Percentiles rank a stretch among this genome's conserved stretches.
These are phyloP conservation scores for Tulasnella calospora DNA, from an alignment of 768 basidiomycete genomes.

Conservation along the genomic window DNA sequence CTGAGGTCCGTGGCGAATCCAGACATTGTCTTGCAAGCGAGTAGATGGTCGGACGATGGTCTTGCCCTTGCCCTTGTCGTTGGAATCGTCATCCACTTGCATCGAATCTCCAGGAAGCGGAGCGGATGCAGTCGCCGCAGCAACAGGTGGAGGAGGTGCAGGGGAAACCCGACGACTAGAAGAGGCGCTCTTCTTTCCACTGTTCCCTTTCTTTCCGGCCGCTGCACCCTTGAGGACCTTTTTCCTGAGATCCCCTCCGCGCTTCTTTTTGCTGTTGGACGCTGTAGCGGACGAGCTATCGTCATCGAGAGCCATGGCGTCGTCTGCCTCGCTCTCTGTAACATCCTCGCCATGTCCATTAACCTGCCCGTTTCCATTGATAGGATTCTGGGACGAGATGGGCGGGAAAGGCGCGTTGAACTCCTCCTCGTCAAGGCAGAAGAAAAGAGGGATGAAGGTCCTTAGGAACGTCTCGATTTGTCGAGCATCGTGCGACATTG, in stretches of 20 bases:
- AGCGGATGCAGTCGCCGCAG: conserved; percentile 10
- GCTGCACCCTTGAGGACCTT: conserved; percentile 67
- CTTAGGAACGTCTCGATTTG: conserved; percentile 81
- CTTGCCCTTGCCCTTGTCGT: conserved; percentile 29
- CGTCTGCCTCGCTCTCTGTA: conserved; percentile 30
- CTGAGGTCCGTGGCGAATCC: conserved; percentile 22
- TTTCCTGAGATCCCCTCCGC: conserved; percentile 66
- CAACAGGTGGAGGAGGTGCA: conserved; percentile 26
- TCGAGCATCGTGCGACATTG: conserved; percentile 33
- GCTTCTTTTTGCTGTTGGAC: conserved; percentile 42
- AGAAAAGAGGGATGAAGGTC: conserved; percentile 75
- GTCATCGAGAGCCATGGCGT: conserved; percentile 31
- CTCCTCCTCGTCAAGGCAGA: conserved; percentile 46
- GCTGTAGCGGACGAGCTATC: conserved; percentile 31
- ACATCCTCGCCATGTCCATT: conserved; percentile 15
- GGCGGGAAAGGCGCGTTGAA: conserved; percentile 41
- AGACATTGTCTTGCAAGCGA: conserved; percentile 34
- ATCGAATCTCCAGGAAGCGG: background rate
- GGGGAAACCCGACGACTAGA: conserved; percentile 38
- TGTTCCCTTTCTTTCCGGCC: conserved; percentile 49
- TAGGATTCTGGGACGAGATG: conserved; percentile 33
- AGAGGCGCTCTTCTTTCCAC: conserved; percentile 24
- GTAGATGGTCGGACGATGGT: conserved; percentile 28
- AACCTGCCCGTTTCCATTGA: conserved; percentile 10
- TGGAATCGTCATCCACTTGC: conserved; percentile 24